Percentiles rank a stretch among this genome's conserved stretches.
Conservation (phyloP, 108 stramenopile species). For the Aurantiochytrium sp. region DNA sequence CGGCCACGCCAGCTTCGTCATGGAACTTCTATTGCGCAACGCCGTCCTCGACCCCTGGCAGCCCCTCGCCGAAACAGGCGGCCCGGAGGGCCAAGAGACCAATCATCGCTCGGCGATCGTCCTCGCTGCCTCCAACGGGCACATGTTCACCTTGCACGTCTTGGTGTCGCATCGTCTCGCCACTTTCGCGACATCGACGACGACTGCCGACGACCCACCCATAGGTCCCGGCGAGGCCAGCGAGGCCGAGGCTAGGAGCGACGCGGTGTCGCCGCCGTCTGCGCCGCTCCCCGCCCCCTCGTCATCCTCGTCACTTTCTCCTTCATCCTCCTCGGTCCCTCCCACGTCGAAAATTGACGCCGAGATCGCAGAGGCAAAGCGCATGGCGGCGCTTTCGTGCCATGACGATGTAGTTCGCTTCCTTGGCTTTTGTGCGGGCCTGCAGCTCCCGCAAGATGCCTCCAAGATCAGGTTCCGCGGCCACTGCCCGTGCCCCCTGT, state of each 20-base stretch:
- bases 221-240: too few relatives aligned
- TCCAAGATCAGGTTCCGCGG: background rate
- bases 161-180: background rate
- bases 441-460: background rate
- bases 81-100: background rate
- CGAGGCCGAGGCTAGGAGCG: too few relatives aligned
- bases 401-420: constrained; percentile 10
- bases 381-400: background rate
- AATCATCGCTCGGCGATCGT: background rate
- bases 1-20: background rate
- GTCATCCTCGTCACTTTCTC: too few relatives aligned
- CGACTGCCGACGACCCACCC: too few relatives aligned
- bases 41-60: background rate
- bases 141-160: background rate
- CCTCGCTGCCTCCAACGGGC: background rate
- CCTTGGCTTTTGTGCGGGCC: background rate
- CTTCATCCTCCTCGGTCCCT: too few relatives aligned
- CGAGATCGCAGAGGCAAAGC: background rate
- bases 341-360: too few relatives aligned
- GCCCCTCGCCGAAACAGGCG: background rate
- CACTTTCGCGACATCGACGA: too few relatives aligned
- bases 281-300: too few relatives aligned
- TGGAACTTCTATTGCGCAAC: background rate
- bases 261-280: too few relatives aligned
- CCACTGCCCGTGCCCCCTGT: background rate